A percentile compares a stretch with the other conserved stretches of the same genome.
These are phyloP conservation scores for Saccharomycopsis guyanensis DNA, from an alignment of 805 yeast genomes.

Conservation along the genomic window DNA sequence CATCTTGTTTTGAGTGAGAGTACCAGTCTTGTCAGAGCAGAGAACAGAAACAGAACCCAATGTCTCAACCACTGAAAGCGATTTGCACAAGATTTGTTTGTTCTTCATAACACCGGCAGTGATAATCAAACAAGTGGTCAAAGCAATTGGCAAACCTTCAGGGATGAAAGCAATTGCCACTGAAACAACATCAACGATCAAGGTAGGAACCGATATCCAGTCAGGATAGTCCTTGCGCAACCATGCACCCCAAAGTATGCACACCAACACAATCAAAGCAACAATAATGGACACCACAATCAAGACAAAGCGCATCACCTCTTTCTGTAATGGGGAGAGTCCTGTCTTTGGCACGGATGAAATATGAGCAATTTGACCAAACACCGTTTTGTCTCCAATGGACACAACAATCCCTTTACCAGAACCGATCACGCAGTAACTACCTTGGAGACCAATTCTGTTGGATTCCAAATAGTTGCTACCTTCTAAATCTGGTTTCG, in stretches of 20 bases:
- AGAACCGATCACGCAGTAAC: slow-evolving; percentile 35
- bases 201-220: slow-evolving; percentile 35
- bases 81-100: slow-evolving; percentile 37
- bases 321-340: slow-evolving; percentile 36
- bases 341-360: slow-evolving; percentile 34
- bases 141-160: slow-evolving; percentile 45
- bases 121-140: slow-evolving; percentile 41
- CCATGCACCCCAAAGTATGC: slow-evolving; percentile 40
- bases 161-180: slow-evolving; percentile 45
- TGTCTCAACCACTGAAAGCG: slow-evolving; percentile 45
- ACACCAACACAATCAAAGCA: slow-evolving; percentile 27
- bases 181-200: slow-evolving; percentile 38
- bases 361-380: slow-evolving; percentile 39
- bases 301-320: slow-evolving; percentile 32
- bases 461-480: slow-evolving; percentile 36
- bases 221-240: slow-evolving; percentile 31
- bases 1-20: slow-evolving; percentile 46
- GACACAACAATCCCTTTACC: slow-evolving; percentile 38
- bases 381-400: slow-evolving; percentile 39
- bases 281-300: slow-evolving; percentile 26
- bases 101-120: slow-evolving; percentile 41
- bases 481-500: slow-evolving; percentile 25
- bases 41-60: slow-evolving; percentile 46
- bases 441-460: slow-evolving; percentile 41
- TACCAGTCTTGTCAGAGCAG: slow-evolving; percentile 38